These are phyloP conservation scores for Synchytrium microbalum DNA, from an alignment of 371 early-diverging fungal genomes.

Conservation along the genomic window DNA sequence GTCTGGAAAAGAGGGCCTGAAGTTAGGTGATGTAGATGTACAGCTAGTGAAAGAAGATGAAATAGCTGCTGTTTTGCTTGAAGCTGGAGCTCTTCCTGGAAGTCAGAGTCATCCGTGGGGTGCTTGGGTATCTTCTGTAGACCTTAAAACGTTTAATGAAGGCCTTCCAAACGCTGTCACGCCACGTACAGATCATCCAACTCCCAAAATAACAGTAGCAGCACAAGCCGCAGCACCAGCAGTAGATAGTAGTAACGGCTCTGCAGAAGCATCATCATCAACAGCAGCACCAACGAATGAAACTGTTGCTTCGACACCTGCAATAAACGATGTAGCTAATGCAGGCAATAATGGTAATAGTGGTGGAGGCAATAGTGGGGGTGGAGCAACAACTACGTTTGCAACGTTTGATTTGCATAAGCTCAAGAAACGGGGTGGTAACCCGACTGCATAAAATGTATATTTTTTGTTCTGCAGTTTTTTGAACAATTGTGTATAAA, in stretches of 20 bases:
- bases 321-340: too few species aligned
- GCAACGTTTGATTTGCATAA: background rate
- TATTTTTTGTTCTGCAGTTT: too few species aligned
- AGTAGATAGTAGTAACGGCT: too few species aligned
- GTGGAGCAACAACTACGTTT: background rate
- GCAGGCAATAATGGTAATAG: too few species aligned
- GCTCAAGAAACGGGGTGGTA: background rate
- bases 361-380: background rate
- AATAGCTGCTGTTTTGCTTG: conserved; percentile 6
- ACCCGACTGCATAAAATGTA: too few species aligned
- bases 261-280: too few species aligned
- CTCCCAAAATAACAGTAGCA: background rate
- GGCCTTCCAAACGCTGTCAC: background rate
- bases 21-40: conserved; percentile 26
- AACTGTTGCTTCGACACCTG: too few species aligned
- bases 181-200: background rate
- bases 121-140: background rate
- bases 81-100: background rate
- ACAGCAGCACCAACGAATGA: too few species aligned
- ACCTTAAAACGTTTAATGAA: background rate
- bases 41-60: conserved; percentile 26
- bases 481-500: too few species aligned
- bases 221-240: too few species aligned
- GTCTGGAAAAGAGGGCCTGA: conserved; percentile 15
- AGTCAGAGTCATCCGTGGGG: background rate